Base-by-base conservation (phyloP, 805 yeast genomes). In the Grigorovia yakushimaensis region DNA sequence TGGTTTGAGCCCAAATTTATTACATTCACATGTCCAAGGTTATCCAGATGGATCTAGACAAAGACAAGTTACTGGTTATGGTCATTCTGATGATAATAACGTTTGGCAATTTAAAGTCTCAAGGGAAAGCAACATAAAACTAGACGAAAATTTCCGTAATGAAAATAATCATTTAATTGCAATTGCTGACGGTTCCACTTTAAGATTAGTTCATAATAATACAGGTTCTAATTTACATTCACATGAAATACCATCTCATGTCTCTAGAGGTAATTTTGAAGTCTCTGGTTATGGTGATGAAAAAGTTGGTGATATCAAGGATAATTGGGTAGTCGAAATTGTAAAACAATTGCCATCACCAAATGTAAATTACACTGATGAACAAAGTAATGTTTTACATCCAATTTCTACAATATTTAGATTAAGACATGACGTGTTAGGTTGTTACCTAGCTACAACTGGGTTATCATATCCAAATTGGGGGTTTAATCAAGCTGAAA, bases 401-500 rank as follows among this genome's bases (percentile, higher is more conserved):
- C 93, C 97, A 17, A 74, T 89, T 52, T 79, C 96, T 36, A 76
- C 96, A 1, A 80, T 88, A 20, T 79, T 93, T 68, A 77, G 96
- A 66, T 70, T 93, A 55, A 78, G 73, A 58, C 82, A 82, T 65
- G 73, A 72, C 53, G 77, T 64, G 9, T 64, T 88, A 58, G 84
- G 84, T 39, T 94, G 97, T 65, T 89, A 88, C 65, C 70, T 93
- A 60, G 85, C 89, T 54, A 85, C 91, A 13, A 75, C 93, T 10
- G 97, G 96, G 41, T 69, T 72, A 54, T 64, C 78, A 21, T 81
- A 89, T 61, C 99, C 99, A 18, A 81, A 79, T 17, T 93, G 99
- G 99, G 99, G 98, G 19, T 93, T 91, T 77, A 79, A 88, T 63
- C 99, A 93, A 72, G 95, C 96, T 52, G 99, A 93, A 71, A 91